A percentile compares a stretch with the other conserved stretches of the same genome.
These are phyloP conservation scores for Stenogyne calaminthoides DNA, from an alignment of 305 asterid species.

Conservation along the genomic window DNA sequence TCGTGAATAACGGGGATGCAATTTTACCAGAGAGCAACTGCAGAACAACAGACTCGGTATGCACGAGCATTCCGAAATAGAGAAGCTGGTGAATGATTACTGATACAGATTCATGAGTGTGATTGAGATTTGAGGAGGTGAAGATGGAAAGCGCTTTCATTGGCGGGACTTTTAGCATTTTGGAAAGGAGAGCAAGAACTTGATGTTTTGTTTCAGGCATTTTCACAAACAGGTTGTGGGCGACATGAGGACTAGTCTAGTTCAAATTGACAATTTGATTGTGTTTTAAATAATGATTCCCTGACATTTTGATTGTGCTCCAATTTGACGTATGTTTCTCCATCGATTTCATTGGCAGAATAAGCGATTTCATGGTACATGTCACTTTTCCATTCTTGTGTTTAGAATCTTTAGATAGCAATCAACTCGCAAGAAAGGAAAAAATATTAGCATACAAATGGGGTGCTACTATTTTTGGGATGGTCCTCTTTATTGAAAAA, in stretches of 20 bases:
- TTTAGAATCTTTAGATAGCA: neutral
- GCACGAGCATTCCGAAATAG: conserved; percentile 39
- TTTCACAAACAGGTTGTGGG: conserved; percentile 32
- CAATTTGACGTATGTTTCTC: neutral
- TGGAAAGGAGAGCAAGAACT: conserved; percentile 43
- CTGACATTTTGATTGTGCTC: conserved; percentile 1
- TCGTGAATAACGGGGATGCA: conserved; percentile 47
- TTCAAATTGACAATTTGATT: neutral
- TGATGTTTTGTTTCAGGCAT: conserved; percentile 36
- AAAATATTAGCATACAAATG: neutral
- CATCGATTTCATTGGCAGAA: neutral
- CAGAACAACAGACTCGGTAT: conserved; percentile 55
- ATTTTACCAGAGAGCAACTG: conserved; percentile 53
- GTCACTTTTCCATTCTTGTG: neutral
- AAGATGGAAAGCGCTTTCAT: conserved; percentile 52
- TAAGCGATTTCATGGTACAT: neutral
- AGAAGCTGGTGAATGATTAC: conserved; percentile 52
- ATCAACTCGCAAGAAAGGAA: neutral
- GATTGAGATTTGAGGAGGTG: conserved; percentile 46
- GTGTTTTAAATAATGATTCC: neutral
- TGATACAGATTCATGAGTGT: conserved; percentile 54
- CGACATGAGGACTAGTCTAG: neutral
- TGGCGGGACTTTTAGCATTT: conserved; percentile 62
- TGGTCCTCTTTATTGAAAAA: no score
- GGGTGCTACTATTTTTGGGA: neutral